Evolutionary conservation across 164 flowering plant species (phyloP), one percentile per base, ranked within the genome.

Genomic region (Macadamia integrifolia): DNA sequence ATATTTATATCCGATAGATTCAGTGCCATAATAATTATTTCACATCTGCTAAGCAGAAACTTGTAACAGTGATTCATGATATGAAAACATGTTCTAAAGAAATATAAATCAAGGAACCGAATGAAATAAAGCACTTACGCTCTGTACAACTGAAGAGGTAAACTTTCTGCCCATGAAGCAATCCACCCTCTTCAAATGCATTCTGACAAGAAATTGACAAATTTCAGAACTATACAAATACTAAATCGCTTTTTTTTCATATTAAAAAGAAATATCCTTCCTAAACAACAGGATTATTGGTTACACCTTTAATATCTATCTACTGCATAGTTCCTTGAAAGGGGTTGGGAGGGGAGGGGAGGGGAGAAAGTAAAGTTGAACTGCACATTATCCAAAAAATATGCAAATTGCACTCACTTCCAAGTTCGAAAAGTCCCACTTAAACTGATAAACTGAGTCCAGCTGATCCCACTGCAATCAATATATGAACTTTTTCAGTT

Each of bases 181-280:
- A 77, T 62, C 98, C 99, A 3, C 88, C 94, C 72, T 92, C 96
- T 74, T 95, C 99, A 76, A 95, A 85, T 29, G 99, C 96, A 67
- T 91, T 72, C 99, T 95, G 85, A 30, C 29, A 64, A 74, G 9
- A 70, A 58, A 55, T 9, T 11, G 32, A 56, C 18, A 56, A 67
- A 5, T 32, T 30, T 56, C 61, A 53, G 18, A 49, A 56, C 44
- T 6, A 5, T 23, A 42, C 4, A 60, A 28, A 13, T 1, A 61
- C 9, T 53, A 13, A 64, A 52, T 48, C 1, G 40, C 23, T 13
- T 70, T 63, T 23, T 23, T 55, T 62, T 55, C 14, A 9, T 28
- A 3, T 61, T 13, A 35, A 35, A 35, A 35, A 35, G 5, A 35
- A 35, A 35, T 2, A 35, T 28, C 44, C 42, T 3, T 15, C 23